Evolutionary conservation across 768 basidiomycete genomes (phyloP), one percentile per base, ranked within the genome.

Genomic region (Russula lepida): DNA sequence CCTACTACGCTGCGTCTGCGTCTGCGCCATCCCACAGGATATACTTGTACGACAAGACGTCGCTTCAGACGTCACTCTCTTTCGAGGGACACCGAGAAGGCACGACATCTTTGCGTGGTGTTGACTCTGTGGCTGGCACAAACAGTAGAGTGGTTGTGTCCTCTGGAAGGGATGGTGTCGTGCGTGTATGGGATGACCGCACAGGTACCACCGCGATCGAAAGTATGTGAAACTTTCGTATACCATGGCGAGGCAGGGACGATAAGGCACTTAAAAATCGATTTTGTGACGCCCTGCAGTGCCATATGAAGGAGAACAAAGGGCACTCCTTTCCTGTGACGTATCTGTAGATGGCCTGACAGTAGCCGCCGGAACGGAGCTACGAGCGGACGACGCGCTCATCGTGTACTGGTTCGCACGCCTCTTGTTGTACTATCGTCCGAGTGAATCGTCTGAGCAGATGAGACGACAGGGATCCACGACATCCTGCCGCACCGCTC

Each of bases 331-430:
- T 3, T 87, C 79, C 33, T 88, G 82, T 63, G 90, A 89, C 69
- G 79, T 86, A 6, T 86, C 89, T 2, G 67, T 74, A 1, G 84
- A 90, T 66, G 89, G 89, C 4, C 71, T 79, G 64, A 83, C 85
- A 2, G 80, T 95, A 25, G 91, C 85, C 21, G 92, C 85, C 12
- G 94, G 94, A 17, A 88, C 92, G 0, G 91, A 89, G 64, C 72
- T 94, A 21, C 81, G 85, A 61, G 83, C 82, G 13, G 86, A 93
- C 48, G 93, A 95, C 64, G 88, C 93, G 0, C 77, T 84, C 8
- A 84, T 97, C 44, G 66, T 92, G 2, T 97, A 88, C 75, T 97
- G 93, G 94, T 91, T 60, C 63, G 76, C 59, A 7, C 60, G 19
- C 25, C 37, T 39, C 13, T 47, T 35, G 66, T 59, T 43, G 41